Base-by-base conservation (phyloP, 805 yeast species). In the Lipomyces sp. region DNA sequence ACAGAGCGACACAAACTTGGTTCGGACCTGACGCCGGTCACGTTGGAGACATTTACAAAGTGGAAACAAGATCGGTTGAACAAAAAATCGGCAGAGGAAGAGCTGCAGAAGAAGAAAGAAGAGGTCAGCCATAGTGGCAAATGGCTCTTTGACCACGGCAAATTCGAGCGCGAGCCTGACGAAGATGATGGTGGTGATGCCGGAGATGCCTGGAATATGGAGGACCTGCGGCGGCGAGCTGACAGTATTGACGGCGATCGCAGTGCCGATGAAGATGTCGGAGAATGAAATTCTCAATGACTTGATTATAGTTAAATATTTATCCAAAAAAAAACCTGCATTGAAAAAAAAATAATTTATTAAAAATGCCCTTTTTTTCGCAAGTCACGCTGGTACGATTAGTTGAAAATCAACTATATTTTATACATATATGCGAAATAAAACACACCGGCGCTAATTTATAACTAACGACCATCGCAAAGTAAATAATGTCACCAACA, bases 1-100 rank as follows among this genome's bases (percentile, higher is more conserved):
- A 87, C 94, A 65, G 99, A 93, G 80, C 88, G 98, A 80, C 89
- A 86, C 69, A 87, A 87, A 77, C 82, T 95, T 75, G 96, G 96
- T 74, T 84, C 82, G 77, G 83, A 82, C 42, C 74, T 77, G 62
- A 94, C 98, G 0, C 98, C 98, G 39, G 92, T 96, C 69, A 93
- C 96, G 0, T 80, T 86, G 33, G 92, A 89, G 66, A 77, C 93
- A 15, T 95, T 95, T 77, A 83, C 83, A 39, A 84, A 84, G 74
- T 95, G 99, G 98, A 92, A 93, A 80, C 76, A 79, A 71, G 85
- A 86, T 67, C 92, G 92, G 73, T 79, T 80, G 67, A 84, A 84
- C 66, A 84, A 85, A 77, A 87, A 83, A 79, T 79, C 72, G 58
- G 78, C 78, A 67, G 78, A 75, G 45, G 78, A 77, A 51, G 81